A percentile compares a stretch with the other conserved stretches of the same genome.
Evolutionary conservation across 495 filamentous ascomycete species (phyloP).

Genomic region (Aspergillus steynii): DNA sequence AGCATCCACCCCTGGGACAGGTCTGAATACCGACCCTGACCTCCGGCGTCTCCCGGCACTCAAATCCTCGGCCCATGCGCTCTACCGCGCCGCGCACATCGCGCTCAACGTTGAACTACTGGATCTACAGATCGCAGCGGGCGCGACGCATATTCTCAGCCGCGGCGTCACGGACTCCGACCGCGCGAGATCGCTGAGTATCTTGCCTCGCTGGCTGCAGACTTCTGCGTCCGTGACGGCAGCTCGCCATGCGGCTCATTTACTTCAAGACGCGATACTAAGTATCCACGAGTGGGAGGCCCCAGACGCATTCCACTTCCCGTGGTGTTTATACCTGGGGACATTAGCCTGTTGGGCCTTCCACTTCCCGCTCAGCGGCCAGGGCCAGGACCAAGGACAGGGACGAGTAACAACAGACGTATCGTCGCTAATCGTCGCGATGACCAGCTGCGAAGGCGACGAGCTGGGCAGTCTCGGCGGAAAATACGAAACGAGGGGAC

Average conservation of each 20-base stretch:
- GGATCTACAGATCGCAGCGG: conserved; percentile 57
- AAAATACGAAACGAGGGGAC: conserved; percentile 30
- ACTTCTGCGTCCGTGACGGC: conserved; percentile 32
- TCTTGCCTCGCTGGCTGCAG: conserved; percentile 43
- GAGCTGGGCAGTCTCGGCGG: conserved; percentile 31
- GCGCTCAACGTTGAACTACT: conserved; percentile 53
- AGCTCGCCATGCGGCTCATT: conserved; percentile 45
- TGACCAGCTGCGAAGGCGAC: conserved; percentile 34
- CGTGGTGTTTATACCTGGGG: conserved; percentile 58
- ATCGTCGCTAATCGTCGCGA: conserved; percentile 36
- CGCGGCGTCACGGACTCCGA: conserved; percentile 45
- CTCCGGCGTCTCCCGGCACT: conserved; percentile 41
- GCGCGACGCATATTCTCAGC: conserved; percentile 52
- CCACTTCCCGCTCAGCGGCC: conserved; percentile 28
- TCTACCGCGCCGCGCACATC: conserved; percentile 53
- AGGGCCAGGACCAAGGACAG: conserved; percentile 7
- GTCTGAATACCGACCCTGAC: conserved; percentile 5
- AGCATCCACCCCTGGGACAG: no score
- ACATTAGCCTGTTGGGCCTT: conserved; percentile 56
- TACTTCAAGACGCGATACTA: conserved; percentile 48
- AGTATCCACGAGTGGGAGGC: conserved; percentile 51
- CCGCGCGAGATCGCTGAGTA: conserved; percentile 43
- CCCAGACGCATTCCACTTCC: conserved; percentile 54
- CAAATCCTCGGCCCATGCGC: conserved; percentile 41
- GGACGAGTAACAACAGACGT: conserved; percentile 25